phyloP scores from a whole-genome alignment of 352 stramenopile species.

The Plasmopara muralis region DNA sequence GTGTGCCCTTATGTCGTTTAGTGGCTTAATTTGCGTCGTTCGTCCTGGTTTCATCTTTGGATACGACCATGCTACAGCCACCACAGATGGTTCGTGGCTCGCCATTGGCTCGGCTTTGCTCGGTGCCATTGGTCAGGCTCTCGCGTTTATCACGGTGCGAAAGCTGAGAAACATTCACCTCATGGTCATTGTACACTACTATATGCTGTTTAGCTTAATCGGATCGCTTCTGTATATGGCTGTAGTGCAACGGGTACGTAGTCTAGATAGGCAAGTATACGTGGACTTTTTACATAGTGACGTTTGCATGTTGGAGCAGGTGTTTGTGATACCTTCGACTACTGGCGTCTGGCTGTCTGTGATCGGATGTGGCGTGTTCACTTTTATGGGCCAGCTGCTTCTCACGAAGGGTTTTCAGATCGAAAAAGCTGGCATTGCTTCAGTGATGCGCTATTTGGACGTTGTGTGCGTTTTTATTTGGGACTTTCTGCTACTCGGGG shows the following conservation, averaged over 20 bases:
- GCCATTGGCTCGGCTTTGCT: conserved; percentile 45
- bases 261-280: not conserved
- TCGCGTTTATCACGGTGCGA: conserved; percentile 66
- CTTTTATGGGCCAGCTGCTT: conserved; percentile 58
- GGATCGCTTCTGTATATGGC: conserved; percentile 46
- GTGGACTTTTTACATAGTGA: not conserved
- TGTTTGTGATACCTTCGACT: conserved; percentile 41
- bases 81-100: conserved; percentile 41
- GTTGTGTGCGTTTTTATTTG: conserved; percentile 83
- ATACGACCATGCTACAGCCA: conserved; percentile 33
- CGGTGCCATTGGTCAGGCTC: conserved; percentile 51
- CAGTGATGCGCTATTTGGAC: conserved; percentile 79
- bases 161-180: conserved; percentile 51
- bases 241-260: conserved; percentile 43
- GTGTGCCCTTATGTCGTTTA: conserved; percentile 40
- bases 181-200: conserved; percentile 73
- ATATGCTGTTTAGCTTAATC: conserved; percentile 56
- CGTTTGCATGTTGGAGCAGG: conserved; percentile 12
- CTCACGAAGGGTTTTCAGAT: conserved; percentile 79
- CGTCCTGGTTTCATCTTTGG: conserved; percentile 47
- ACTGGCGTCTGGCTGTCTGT: conserved; percentile 36
- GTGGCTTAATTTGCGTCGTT: conserved; percentile 46
- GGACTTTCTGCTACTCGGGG: conserved; percentile 52
- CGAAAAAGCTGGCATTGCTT: conserved; percentile 77
- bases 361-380: conserved; percentile 57